Conservation (phyloP, 2,329 filamentous ascomycete species). For the Arthroderma uncinatum region DNA sequence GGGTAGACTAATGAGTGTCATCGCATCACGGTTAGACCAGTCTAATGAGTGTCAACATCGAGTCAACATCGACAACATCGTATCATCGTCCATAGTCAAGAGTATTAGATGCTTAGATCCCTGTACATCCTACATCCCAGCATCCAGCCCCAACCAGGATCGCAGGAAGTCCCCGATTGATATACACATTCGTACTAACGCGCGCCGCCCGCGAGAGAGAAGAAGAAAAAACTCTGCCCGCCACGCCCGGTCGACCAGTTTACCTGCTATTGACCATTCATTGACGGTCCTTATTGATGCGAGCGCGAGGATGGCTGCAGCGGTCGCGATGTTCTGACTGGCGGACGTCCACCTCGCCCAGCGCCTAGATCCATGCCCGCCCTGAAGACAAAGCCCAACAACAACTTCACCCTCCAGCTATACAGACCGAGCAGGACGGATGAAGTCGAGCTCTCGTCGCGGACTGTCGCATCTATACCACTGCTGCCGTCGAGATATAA, state of each 20-base stretch:
- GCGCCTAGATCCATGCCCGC: neutral
- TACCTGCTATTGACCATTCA: neutral
- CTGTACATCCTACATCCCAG: neutral
- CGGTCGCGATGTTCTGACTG: neutral
- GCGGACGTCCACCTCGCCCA: neutral
- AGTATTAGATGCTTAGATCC: no score
- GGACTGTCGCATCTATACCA: no score
- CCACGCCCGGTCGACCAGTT: no score
- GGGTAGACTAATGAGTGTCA: no score
- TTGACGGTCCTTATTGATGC: neutral
- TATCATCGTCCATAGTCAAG: no score
- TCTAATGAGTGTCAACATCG: no score
- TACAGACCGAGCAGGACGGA: neutral
- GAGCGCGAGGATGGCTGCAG: neutral
- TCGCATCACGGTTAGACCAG: no score
- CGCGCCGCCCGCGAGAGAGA: no score
- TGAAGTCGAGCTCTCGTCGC: neutral
- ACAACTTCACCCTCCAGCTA: no score
- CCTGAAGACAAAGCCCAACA: no score
- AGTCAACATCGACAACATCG: no score
- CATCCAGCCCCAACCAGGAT: neutral
- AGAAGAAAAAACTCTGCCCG: neutral
- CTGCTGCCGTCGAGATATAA: neutral
- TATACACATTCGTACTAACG: constrained; percentile 5
- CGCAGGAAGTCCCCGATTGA: constrained; percentile 4